Percentiles rank a stretch among this genome's conserved stretches.
Evolutionary conservation across 805 yeast genomes (phyloP).

Genomic region (Priceomyces castillae): DNA sequence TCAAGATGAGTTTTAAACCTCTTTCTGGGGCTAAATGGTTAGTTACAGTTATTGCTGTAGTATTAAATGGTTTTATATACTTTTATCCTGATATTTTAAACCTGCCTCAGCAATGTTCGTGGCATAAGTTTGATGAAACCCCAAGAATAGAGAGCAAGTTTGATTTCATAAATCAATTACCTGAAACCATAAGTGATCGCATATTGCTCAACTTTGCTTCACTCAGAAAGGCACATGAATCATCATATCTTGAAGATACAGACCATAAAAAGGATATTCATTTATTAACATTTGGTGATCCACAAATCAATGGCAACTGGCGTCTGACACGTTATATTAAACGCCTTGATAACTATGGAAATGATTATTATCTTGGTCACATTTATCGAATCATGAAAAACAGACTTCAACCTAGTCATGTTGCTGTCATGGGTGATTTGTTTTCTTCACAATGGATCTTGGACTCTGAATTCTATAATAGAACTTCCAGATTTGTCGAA

Average conservation of each 20-base stretch:
- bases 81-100: constrained; percentile 65
- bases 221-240: background rate
- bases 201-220: constrained; percentile 21
- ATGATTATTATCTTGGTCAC: constrained; percentile 86
- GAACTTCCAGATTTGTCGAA: constrained; percentile 73
- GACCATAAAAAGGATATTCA: constrained; percentile 48
- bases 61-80: constrained; percentile 63
- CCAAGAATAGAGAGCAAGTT: constrained; percentile 6
- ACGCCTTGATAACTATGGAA: constrained; percentile 80
- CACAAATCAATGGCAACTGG: constrained; percentile 92
- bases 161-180: constrained; percentile 8
- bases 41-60: constrained; percentile 39
- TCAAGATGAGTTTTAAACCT: background rate
- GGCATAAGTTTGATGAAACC: constrained; percentile 40
- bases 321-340: constrained; percentile 66
- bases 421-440: constrained; percentile 89
- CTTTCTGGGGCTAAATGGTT: constrained; percentile 15
- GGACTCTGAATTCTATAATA: constrained; percentile 78
- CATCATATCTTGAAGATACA: constrained; percentile 5
- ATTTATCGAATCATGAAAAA: constrained; percentile 64
- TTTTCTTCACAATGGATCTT: constrained; percentile 93
- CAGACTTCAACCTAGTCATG: constrained; percentile 71
- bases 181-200: constrained; percentile 13
- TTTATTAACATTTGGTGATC: constrained; percentile 88
- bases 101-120: constrained; percentile 52